Percentiles rank a stretch among this genome's conserved stretches.
Conservation (phyloP, 768 basidiomycete genomes). For the Amanita brunnescens region DNA sequence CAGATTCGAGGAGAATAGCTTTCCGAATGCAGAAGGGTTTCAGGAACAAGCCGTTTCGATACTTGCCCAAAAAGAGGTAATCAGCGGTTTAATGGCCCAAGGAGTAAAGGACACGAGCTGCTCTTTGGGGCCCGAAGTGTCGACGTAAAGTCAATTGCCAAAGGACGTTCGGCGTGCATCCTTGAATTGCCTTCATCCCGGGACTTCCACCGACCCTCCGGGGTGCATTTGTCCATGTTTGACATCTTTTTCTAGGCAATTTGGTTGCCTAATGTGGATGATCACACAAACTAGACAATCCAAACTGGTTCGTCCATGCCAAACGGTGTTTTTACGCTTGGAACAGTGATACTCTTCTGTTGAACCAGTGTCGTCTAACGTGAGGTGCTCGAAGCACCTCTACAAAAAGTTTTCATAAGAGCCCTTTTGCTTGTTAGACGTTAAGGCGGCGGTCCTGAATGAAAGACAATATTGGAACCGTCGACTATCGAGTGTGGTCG, state of each 20-base stretch:
- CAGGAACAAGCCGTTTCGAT: conserved; percentile 3
- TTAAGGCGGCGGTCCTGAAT: no score
- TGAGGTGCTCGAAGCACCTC: neutral
- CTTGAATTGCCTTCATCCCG: conserved; percentile 1
- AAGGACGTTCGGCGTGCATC: neutral
- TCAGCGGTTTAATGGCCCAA: neutral
- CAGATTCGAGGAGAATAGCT: neutral
- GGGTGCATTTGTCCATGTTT: conserved; percentile 2
- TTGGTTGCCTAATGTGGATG: neutral
- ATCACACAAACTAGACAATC: neutral
- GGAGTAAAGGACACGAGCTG: conserved; percentile 2
- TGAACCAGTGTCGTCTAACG: neutral
- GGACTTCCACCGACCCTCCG: neutral
- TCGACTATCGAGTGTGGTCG: no score
- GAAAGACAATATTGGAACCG: no score
- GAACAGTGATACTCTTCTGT: neutral
- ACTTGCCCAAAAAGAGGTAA: neutral
- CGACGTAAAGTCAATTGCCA: conserved; percentile 5
- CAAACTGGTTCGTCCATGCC: neutral
- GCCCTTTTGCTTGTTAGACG: neutral
- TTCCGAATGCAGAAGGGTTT: neutral
- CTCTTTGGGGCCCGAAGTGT: neutral
- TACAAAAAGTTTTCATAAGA: neutral
- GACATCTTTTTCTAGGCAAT: neutral
- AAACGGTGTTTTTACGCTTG: neutral